Evolutionary conservation across 306 rosid species (phyloP).

Genomic region (Prunus persica): Prunus_persica_NCBIv2 NC_034011.1:22094001-22094500

Average conservation of each 20-base stretch:
- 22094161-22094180: neutral
- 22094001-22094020: neutral
- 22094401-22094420: neutral
- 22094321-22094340: neutral
- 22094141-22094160: no score
- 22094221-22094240: neutral
- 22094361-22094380: neutral
- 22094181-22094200: neutral
- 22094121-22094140: neutral
- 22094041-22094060: neutral
- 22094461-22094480: neutral
- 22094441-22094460: neutral
- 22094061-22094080: neutral
- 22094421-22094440: neutral
- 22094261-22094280: neutral
- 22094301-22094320: no score
- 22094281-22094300: neutral
- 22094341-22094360: neutral
- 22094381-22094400: neutral
- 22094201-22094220: neutral
- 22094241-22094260: neutral
- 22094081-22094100: neutral
- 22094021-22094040: neutral
- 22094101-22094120: neutral
- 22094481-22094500: conserved; percentile 16